phyloP scores from a whole-genome alignment of 805 yeast genomes.

The Pichia gijzeniarum region DNA sequence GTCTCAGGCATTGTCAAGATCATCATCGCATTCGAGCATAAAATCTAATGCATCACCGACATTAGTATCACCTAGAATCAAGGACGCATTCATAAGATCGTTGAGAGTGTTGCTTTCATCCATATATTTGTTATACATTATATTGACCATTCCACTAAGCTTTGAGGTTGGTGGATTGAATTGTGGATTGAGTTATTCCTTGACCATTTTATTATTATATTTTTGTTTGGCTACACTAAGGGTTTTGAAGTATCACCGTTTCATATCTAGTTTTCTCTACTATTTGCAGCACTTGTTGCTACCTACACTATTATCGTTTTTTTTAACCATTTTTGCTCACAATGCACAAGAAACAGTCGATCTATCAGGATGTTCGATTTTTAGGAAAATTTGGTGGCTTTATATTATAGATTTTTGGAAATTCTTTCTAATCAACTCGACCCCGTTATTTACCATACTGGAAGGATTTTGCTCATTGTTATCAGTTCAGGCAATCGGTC shows the following conservation, averaged over 20 bases:
- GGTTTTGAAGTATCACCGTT: constrained; percentile 41
- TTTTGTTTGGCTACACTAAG: constrained; percentile 68
- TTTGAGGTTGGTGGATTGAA: constrained; percentile 89
- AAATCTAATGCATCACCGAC: not conserved
- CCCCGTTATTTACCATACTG: constrained; percentile 80
- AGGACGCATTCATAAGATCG: constrained; percentile 12
- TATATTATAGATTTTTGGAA: constrained; percentile 62
- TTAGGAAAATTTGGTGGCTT: constrained; percentile 29
- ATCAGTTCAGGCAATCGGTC: constrained; percentile 89
- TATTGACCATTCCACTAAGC: constrained; percentile 83
- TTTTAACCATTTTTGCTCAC: constrained; percentile 46
- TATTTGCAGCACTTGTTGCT: constrained; percentile 77
- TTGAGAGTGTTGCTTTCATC: constrained; percentile 42
- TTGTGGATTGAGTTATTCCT: constrained; percentile 83
- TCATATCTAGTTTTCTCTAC: constrained; percentile 47
- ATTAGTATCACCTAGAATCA: not conserved
- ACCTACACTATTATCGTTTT: constrained; percentile 73
- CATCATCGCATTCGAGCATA: constrained; percentile 1
- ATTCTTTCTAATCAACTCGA: constrained; percentile 62
- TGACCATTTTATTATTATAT: constrained; percentile 65
- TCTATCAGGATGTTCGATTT: constrained; percentile 7
- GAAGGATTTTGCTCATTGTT: constrained; percentile 92
- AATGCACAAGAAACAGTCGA: not conserved
- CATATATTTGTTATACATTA: constrained; percentile 59
- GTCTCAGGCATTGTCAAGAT: constrained; percentile 1